A percentile compares a stretch with the other conserved stretches of the same genome.
Evolutionary conservation across 2,329 filamentous ascomycete species (phyloP).

Genomic region (Colletotrichum tropicicola): DNA sequence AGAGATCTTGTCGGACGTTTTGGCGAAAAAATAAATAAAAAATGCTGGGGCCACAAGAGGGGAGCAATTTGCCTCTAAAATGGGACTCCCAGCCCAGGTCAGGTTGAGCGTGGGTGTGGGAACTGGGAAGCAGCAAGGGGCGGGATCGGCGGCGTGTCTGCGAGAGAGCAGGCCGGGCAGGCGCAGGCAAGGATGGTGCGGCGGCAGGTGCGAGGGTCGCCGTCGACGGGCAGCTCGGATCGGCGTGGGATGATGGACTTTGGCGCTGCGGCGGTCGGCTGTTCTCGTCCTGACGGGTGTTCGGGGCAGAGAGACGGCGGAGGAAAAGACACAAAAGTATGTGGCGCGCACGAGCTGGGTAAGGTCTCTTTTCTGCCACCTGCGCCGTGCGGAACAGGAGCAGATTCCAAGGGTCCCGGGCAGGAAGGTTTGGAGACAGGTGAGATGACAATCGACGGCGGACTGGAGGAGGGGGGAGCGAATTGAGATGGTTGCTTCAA

Average conservation of each 20-base stretch:
- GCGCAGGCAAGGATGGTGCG: not conserved
- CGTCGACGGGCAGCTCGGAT: no score
- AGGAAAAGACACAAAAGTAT: no score
- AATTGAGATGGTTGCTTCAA: not conserved
- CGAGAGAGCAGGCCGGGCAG: not conserved
- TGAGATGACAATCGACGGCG: constrained; percentile 14
- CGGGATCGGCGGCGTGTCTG: constrained; percentile 13
- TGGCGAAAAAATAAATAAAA: not conserved
- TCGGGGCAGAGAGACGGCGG: no score
- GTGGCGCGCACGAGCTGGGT: no score
- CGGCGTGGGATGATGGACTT: no score
- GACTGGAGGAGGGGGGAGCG: not conserved
- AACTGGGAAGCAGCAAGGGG: not conserved
- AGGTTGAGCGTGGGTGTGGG: no score
- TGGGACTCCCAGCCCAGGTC: constrained; percentile 8
- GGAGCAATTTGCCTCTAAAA: constrained; percentile 9
- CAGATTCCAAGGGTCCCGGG: not conserved
- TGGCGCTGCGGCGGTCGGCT: no score
- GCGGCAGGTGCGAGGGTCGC: no score
- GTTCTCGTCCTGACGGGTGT: no score
- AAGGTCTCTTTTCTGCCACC: no score
- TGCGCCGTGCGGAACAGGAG: no score
- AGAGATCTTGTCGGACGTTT: constrained; percentile 16
- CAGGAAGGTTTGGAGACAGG: constrained; percentile 1
- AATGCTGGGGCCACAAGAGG: not conserved